phyloP scores from a whole-genome alignment of 2,329 filamentous ascomycete species.

The Epichloe sibirici region DNA sequence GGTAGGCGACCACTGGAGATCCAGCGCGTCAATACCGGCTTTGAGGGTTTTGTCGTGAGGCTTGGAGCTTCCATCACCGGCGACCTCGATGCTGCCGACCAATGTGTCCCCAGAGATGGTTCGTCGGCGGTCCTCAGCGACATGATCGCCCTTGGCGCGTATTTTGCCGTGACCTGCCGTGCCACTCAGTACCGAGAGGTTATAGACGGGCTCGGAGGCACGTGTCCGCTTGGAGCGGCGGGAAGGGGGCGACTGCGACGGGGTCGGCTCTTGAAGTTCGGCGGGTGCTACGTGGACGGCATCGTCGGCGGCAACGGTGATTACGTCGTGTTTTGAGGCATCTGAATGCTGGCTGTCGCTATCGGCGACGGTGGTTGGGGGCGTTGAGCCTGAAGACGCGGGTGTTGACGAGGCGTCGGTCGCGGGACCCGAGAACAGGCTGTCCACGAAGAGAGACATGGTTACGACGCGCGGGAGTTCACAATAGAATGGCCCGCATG shows the following conservation, averaged over 20 bases:
- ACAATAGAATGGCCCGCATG: neutral
- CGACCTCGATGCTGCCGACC: slow-evolving; percentile 14
- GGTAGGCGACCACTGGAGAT: slow-evolving; percentile 30
- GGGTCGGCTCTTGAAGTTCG: slow-evolving; percentile 16
- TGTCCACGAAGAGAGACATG: slow-evolving; percentile 24
- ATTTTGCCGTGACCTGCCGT: slow-evolving; percentile 48
- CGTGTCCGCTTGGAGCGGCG: slow-evolving; percentile 43
- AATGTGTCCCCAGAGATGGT: slow-evolving; percentile 31
- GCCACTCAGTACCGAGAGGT: slow-evolving; percentile 49
- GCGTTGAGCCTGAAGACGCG: slow-evolving; percentile 49
- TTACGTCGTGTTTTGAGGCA: slow-evolving; percentile 26
- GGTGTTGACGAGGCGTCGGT: slow-evolving; percentile 35
- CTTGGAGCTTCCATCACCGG: slow-evolving; percentile 9
- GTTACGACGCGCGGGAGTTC: neutral
- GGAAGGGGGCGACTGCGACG: slow-evolving; percentile 14
- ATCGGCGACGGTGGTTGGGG: slow-evolving; percentile 55
- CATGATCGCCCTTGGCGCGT: slow-evolving; percentile 38
- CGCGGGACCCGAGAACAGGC: slow-evolving; percentile 18
- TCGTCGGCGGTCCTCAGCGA: slow-evolving; percentile 31
- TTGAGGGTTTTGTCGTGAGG: slow-evolving; percentile 5
- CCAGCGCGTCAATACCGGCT: slow-evolving; percentile 30
- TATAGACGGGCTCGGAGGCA: slow-evolving; percentile 50
- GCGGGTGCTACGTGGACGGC: slow-evolving; percentile 11
- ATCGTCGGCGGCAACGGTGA: slow-evolving; percentile 18
- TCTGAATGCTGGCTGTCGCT: slow-evolving; percentile 43